Conservation (phyloP, 441 rosid genomes). For the Aquilaria agallochum region DNA sequence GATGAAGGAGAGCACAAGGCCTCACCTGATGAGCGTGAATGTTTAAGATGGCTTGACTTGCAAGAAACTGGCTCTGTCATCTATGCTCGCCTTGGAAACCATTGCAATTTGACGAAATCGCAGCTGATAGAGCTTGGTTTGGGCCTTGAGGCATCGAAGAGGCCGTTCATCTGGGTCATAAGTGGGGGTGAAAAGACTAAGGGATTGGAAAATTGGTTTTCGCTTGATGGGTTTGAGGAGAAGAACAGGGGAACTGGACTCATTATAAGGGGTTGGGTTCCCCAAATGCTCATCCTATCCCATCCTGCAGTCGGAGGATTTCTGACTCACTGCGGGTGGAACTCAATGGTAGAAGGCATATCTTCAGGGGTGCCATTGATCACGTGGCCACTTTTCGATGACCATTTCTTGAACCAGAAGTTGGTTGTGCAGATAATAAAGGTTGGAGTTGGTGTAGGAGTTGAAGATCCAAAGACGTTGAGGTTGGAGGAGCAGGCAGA, state of each 20-base stretch:
- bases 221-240: constrained; percentile 25
- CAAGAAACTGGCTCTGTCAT: constrained; percentile 27
- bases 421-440: constrained; percentile 25
- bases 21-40: constrained; percentile 15
- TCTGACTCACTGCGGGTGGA: constrained; percentile 41
- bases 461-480: constrained; percentile 13
- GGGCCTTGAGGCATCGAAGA: constrained; percentile 35
- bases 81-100: constrained; percentile 37
- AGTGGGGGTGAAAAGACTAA: constrained; percentile 15
- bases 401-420: constrained; percentile 37
- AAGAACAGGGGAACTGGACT: constrained; percentile 30
- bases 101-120: constrained; percentile 18
- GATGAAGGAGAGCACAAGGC: constrained; percentile 34
- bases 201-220: constrained; percentile 28
- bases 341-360: constrained; percentile 33
- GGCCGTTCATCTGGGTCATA: constrained; percentile 40
- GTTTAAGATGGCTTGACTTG: constrained; percentile 35
- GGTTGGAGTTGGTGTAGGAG: constrained; percentile 30
- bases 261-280: constrained; percentile 38
- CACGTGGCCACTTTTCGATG: constrained; percentile 37
- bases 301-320: constrained; percentile 35
- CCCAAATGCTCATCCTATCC: constrained; percentile 34
- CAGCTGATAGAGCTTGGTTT: constrained; percentile 35
- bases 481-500: constrained; percentile 32
- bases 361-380: constrained; percentile 29